Conservation (phyloP, 495 filamentous ascomycete species). For the Rhizodiscina lignyota region DNA sequence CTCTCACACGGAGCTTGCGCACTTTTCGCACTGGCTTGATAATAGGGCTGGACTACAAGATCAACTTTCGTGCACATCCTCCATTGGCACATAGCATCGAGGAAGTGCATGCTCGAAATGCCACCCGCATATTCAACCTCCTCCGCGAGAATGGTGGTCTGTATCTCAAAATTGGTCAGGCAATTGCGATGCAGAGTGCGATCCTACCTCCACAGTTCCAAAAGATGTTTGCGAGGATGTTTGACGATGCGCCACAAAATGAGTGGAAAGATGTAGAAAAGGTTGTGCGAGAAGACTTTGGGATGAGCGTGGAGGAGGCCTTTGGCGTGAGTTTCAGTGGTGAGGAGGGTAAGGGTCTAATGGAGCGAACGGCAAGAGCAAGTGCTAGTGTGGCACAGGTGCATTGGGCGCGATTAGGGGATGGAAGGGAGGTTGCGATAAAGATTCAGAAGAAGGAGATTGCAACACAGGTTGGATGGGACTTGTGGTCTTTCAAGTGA, state of each 20-base stretch:
- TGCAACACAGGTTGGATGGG: slow-evolving; percentile 72
- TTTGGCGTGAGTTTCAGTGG: slow-evolving; percentile 71
- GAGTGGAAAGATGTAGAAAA: slow-evolving; percentile 74
- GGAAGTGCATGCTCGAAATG: slow-evolving; percentile 64
- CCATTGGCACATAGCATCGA: slow-evolving; percentile 46
- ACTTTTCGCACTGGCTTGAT: slow-evolving; percentile 69
- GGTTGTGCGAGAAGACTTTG: slow-evolving; percentile 61
- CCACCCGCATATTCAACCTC: slow-evolving; percentile 62
- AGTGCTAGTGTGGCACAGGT: slow-evolving; percentile 92
- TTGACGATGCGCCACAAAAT: slow-evolving; percentile 95
- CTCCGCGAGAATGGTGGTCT: slow-evolving; percentile 76
- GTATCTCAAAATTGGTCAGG: slow-evolving; percentile 96
- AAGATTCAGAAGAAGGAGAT: slow-evolving; percentile 98
- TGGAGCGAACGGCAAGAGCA: slow-evolving; percentile 76
- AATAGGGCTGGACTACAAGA: slow-evolving; percentile 83
- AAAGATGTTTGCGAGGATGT: slow-evolving; percentile 89
- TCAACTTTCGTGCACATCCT: slow-evolving; percentile 79
- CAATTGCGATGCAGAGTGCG: slow-evolving; percentile 94
- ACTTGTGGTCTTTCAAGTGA: slow-evolving; percentile 88
- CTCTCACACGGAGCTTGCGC: slow-evolving; percentile 59
- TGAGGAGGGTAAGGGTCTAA: slow-evolving; percentile 51
- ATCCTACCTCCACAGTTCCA: slow-evolving; percentile 87
- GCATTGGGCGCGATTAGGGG: slow-evolving; percentile 72
- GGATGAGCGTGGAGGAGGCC: slow-evolving; percentile 54
- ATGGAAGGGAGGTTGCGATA: slow-evolving; percentile 80